Evolutionary conservation across 2,329 filamentous ascomycete species (phyloP).

Genomic region (Aspergillus niger): DNA sequence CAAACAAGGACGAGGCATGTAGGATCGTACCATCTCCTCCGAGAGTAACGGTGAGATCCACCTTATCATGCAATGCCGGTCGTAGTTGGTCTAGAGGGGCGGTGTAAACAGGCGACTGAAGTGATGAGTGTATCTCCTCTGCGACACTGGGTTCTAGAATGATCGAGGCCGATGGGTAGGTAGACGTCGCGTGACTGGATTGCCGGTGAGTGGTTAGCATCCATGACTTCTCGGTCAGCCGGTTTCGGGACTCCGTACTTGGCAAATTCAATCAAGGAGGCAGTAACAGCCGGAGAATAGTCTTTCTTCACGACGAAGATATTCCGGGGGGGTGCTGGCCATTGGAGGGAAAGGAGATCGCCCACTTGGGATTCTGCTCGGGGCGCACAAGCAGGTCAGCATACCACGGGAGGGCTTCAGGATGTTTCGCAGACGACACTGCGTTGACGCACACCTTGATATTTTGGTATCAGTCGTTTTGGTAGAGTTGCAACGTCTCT

Average conservation of each 20-base stretch:
- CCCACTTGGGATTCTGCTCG: slow-evolving; percentile 56
- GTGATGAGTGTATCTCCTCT: slow-evolving; percentile 65
- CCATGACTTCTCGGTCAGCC: background rate
- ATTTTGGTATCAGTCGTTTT: slow-evolving; percentile 61
- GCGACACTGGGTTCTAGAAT: slow-evolving; percentile 81
- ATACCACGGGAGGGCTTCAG: background rate
- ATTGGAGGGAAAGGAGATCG: slow-evolving; percentile 66
- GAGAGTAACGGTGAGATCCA: slow-evolving; percentile 85
- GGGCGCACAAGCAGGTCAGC: background rate
- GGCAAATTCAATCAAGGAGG: slow-evolving; percentile 60
- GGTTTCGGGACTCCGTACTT: slow-evolving; percentile 37
- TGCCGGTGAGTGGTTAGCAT: background rate
- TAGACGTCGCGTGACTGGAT: slow-evolving; percentile 69
- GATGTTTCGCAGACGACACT: background rate
- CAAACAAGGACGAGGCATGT: slow-evolving; percentile 82
- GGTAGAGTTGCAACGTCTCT: slow-evolving; percentile 48
- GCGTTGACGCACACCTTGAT: slow-evolving; percentile 56
- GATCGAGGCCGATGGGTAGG: slow-evolving; percentile 79
- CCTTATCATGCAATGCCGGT: slow-evolving; percentile 69
- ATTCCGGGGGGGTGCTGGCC: slow-evolving; percentile 69
- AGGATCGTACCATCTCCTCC: slow-evolving; percentile 92
- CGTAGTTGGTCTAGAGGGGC: slow-evolving; percentile 36
- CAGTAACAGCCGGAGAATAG: slow-evolving; percentile 56
- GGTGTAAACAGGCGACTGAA: slow-evolving; percentile 74
- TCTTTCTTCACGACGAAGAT: slow-evolving; percentile 70